Conservation (phyloP, 441 rosid species). For the Gossypium schwendimanii region DNA sequence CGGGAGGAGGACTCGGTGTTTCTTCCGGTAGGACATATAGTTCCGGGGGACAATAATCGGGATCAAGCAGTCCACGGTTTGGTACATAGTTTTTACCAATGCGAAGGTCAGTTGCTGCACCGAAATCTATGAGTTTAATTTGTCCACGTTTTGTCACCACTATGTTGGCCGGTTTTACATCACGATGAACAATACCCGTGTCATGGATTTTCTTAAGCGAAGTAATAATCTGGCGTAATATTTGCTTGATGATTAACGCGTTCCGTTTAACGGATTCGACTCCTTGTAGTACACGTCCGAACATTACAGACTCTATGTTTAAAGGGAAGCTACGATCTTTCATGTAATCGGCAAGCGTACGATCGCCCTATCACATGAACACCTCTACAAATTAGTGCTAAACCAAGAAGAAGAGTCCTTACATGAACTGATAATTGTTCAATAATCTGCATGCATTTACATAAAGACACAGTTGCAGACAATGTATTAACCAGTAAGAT, state of each 20-base stretch:
- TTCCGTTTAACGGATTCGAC: slow-evolving; percentile 62
- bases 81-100: slow-evolving; percentile 90
- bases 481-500: neutral
- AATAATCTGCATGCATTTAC: neutral
- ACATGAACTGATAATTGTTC: slow-evolving; percentile 14
- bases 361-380: slow-evolving; percentile 66
- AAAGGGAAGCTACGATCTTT: slow-evolving; percentile 78
- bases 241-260: slow-evolving; percentile 83
- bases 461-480: slow-evolving; percentile 1
- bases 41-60: slow-evolving; percentile 91
- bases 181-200: slow-evolving; percentile 87
- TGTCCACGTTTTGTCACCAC: slow-evolving; percentile 86
- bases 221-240: slow-evolving; percentile 82
- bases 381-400: slow-evolving; percentile 28
- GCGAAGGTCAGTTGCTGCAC: slow-evolving; percentile 95
- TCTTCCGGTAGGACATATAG: slow-evolving; percentile 87
- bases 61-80: slow-evolving; percentile 60
- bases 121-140: slow-evolving; percentile 93
- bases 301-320: slow-evolving; percentile 78
- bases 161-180: slow-evolving; percentile 85
- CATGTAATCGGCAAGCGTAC: slow-evolving; percentile 77
- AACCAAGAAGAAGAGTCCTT: slow-evolving; percentile 7
- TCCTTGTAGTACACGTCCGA: slow-evolving; percentile 75
- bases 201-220: slow-evolving; percentile 81
- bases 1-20: slow-evolving; percentile 95